phyloP scores from a whole-genome alignment of 169 alveolate species.

The Fabrea salina region DNA sequence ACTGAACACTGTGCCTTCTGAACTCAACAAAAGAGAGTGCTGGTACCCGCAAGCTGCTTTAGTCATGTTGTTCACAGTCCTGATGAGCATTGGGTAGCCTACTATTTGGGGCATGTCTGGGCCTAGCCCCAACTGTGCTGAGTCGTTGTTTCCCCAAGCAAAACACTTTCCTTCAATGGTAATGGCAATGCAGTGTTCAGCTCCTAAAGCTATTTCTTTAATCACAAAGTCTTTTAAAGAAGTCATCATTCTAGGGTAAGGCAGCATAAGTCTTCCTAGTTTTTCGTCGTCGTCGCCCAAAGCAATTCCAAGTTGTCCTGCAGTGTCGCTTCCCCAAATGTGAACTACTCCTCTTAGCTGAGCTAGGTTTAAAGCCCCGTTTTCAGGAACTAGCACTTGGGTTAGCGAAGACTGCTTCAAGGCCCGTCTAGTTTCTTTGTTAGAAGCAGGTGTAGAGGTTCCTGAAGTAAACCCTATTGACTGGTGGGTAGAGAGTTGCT shows the following conservation, averaged over 20 bases:
- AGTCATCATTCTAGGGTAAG: slow-evolving; percentile 25
- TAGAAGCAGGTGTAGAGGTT: background rate
- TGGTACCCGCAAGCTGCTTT: slow-evolving; percentile 24
- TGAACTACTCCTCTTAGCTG: background rate
- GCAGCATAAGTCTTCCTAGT: background rate
- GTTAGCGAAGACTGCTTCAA: slow-evolving; percentile 15
- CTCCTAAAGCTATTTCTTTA: slow-evolving; percentile 21
- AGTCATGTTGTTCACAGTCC: background rate
- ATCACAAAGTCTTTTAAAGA: slow-evolving; percentile 22
- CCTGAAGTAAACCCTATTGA: background rate
- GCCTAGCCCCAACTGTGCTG: slow-evolving; percentile 12
- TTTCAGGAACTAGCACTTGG: slow-evolving; percentile 4
- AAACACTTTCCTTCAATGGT: slow-evolving; percentile 6
- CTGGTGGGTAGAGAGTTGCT: background rate
- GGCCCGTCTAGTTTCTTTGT: slow-evolving; percentile 4
- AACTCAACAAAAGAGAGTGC: background rate
- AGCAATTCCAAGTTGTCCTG: slow-evolving; percentile 24
- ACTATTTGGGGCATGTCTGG: background rate
- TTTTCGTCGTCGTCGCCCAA: slow-evolving; percentile 17
- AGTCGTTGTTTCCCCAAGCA: slow-evolving; percentile 28
- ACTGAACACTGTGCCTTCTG: background rate
- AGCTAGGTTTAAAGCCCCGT: background rate
- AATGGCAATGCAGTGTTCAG: slow-evolving; percentile 29
- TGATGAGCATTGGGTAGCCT: background rate
- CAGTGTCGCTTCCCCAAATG: slow-evolving; percentile 29